These are phyloP conservation scores for Phytophthora megakarya DNA, from an alignment of 352 stramenopile species.

Conservation along the genomic window DNA sequence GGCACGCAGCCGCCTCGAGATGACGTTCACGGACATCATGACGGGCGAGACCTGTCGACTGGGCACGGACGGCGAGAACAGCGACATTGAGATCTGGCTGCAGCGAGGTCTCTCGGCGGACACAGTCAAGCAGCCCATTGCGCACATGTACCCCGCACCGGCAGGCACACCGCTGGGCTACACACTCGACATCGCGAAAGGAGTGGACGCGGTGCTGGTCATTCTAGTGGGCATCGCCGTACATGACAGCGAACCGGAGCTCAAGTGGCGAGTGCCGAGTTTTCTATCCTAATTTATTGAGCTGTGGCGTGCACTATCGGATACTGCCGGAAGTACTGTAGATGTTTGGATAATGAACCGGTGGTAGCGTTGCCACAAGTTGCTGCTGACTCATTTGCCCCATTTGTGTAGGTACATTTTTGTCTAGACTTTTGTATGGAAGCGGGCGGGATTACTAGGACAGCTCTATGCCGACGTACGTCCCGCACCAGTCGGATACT, in stretches of 20 bases:
- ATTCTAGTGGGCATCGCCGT: conserved; percentile 38
- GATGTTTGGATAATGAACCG: too few species aligned
- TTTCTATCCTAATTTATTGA: conserved; percentile 18
- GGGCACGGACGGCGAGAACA: conserved; percentile 25
- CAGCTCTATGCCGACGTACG: background rate
- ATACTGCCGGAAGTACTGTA: too few species aligned
- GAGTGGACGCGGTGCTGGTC: conserved; percentile 41
- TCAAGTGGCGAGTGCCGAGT: conserved; percentile 17
- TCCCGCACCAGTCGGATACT: conserved; percentile 7
- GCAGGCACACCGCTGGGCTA: conserved; percentile 31
- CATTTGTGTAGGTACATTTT: conserved; percentile 4
- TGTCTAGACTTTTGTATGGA: conserved; percentile 8
- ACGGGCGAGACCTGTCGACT: conserved; percentile 37
- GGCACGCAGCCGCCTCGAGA: conserved; percentile 28
- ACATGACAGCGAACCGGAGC: conserved; percentile 33
- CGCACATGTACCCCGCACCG: conserved; percentile 36
- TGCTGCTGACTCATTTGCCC: conserved; percentile 1
- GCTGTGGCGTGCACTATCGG: too few species aligned
- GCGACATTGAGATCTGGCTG: conserved; percentile 47
- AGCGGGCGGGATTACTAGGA: background rate
- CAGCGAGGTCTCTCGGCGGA: conserved; percentile 27
- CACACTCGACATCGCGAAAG: conserved; percentile 41
- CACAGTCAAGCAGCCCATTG: conserved; percentile 30
- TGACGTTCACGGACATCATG: conserved; percentile 45
- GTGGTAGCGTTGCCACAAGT: too few species aligned